Conservation (phyloP, 2,329 filamentous ascomycete species). For the Fusarium aywerte region DNA sequence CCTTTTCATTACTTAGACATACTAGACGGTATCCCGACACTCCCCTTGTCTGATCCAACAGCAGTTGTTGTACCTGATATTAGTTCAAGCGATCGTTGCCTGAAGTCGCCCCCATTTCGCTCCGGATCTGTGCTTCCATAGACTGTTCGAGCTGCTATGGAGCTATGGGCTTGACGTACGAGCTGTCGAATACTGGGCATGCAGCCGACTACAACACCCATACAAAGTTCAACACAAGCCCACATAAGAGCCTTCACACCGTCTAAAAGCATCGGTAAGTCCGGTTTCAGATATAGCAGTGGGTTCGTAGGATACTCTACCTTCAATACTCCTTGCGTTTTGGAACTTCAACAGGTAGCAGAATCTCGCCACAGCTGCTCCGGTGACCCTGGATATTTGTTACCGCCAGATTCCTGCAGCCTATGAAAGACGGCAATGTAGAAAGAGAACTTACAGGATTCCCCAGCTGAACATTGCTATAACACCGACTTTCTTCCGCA, state of each 20-base stretch:
- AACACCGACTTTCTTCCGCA: background rate
- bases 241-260: background rate
- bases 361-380: background rate
- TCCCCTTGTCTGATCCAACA: background rate
- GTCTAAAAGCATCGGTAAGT: background rate
- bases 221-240: background rate
- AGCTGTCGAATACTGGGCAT: background rate
- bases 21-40: background rate
- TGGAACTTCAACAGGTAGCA: background rate
- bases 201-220: background rate
- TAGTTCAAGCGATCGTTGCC: background rate
- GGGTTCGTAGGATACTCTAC: background rate
- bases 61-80: background rate
- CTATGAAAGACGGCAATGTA: rapidly evolving
- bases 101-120: background rate
- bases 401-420: too few species aligned
- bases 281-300: rapidly evolving
- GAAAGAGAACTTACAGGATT: background rate
- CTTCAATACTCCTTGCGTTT: background rate
- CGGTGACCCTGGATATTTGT: background rate
- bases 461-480: constrained; percentile 2
- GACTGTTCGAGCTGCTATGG: rapidly evolving
- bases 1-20: background rate
- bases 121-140: rapidly evolving
- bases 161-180: rapidly evolving